Percentiles rank a stretch among this genome's conserved stretches.
Evolutionary conservation across 768 basidiomycete genomes (phyloP).

Genomic region (Roridomyces roridus): DNA sequence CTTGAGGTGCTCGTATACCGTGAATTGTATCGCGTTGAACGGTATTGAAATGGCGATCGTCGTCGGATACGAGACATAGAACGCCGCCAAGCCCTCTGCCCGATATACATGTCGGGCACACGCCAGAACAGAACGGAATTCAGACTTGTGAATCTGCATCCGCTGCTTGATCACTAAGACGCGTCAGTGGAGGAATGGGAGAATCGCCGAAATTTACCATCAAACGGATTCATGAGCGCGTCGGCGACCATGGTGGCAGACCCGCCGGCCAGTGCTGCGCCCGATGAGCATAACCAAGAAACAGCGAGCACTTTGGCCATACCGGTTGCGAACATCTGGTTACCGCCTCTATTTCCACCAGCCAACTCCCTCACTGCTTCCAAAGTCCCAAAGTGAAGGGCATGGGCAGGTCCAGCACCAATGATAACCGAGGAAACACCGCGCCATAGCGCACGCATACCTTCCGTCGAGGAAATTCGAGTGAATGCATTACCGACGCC

Average conservation of each 20-base stretch:
- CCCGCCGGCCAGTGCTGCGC: constrained; percentile 87
- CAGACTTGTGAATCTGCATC: constrained; percentile 96
- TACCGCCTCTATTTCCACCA: constrained; percentile 82
- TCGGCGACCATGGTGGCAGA: constrained; percentile 94
- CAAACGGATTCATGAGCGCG: constrained; percentile 99
- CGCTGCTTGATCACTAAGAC: constrained; percentile 97
- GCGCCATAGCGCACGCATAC: constrained; percentile 89
- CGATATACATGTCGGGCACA: constrained; percentile 87
- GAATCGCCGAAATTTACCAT: constrained; percentile 79
- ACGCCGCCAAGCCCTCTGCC: constrained; percentile 86
- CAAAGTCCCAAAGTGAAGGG: constrained; percentile 95
- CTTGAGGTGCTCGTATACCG: constrained; percentile 95
- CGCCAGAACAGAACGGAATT: constrained; percentile 85
- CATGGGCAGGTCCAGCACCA: constrained; percentile 97
- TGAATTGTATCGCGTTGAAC: constrained; percentile 98
- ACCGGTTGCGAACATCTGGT: constrained; percentile 92
- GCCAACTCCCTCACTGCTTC: constrained; percentile 93
- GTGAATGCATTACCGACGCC: constrained; percentile 91
- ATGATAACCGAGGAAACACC: constrained; percentile 96
- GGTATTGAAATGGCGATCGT: constrained; percentile 96
- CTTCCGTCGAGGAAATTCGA: constrained; percentile 94
- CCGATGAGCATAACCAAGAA: constrained; percentile 8
- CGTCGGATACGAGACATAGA: constrained; percentile 99
- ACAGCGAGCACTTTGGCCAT: constrained; percentile 32
- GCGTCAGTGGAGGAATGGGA: no score